Evolutionary conservation across 2,329 filamentous ascomycete genomes (phyloP), one percentile per base, ranked within the genome.

Genomic region (Polychaeton citri): DNA sequence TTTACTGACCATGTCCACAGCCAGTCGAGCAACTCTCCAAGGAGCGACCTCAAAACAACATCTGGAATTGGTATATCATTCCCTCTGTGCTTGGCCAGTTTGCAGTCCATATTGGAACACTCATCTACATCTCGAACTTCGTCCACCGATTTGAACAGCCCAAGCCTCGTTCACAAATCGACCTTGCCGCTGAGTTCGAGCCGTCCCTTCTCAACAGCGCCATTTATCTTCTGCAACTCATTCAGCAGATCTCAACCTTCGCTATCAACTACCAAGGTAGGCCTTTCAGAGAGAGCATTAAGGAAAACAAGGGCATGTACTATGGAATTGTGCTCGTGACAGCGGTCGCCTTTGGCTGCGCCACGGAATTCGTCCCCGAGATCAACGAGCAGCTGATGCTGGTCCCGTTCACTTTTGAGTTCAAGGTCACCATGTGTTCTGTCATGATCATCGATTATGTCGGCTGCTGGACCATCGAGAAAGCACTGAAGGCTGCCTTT

Each of bases 191-290:
- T 48, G 88, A 96, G 48, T 98, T 98, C 55, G 66, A 79, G 46
- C 90, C 90, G 2, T 94, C 86, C 5, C 74, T 98, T 6, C 79
- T 98, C 57, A 98, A 98, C 69, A 90, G 81, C 33, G 90, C 90
- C 38, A 84, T 98, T 49, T 98, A 96, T 61, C 81, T 98, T 18
- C 75, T 98, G 28, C 90, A 96, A 55, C 77, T 98, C 35, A 96
- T 98, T 60, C 90, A 98, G 62, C 90, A 98, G 61, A 94, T 98
- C 55, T 95, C 87, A 17, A 98, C 90, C 3, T 98, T 98, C 53
- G 87, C 90, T 42, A 94, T 98, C 69, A 98, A 98, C 69, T 98
- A 98, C 68, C 90, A 98, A 62, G 90, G 90, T 40, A 81, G 90
- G 7, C 90, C 90, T 9, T 98, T 98, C 80, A 83, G 90, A 41